These are phyloP conservation scores for Kuraishia capsulata DNA, from an alignment of 805 yeast genomes.

Conservation along the genomic window DNA sequence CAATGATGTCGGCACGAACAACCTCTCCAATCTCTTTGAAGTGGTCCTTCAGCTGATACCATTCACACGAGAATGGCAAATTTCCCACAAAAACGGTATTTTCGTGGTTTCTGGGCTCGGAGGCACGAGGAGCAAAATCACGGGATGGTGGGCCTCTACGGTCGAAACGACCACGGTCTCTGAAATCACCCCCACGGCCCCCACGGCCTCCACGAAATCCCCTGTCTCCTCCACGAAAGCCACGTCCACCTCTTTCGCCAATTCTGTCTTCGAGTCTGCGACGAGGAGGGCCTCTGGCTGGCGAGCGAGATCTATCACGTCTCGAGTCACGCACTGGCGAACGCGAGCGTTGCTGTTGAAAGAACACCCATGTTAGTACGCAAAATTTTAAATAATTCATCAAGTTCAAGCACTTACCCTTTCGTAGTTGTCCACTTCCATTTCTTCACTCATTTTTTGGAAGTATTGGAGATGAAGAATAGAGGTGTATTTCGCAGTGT, in stretches of 20 bases:
- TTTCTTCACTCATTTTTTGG: slow-evolving; percentile 43
- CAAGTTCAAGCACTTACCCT: slow-evolving; percentile 34
- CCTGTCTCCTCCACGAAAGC: no score
- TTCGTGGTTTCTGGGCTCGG: slow-evolving; percentile 38
- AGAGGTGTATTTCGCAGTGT: not conserved
- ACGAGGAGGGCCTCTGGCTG: slow-evolving; percentile 10
- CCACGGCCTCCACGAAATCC: slow-evolving; percentile 2
- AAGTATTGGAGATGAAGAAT: not conserved
- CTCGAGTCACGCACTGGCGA: slow-evolving; percentile 9
- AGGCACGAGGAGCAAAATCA: not conserved
- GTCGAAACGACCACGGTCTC: slow-evolving; percentile 22
- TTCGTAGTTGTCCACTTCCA: slow-evolving; percentile 56
- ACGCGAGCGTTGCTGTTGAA: not conserved
- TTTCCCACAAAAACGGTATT: slow-evolving; percentile 70
- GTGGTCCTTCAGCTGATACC: slow-evolving; percentile 48
- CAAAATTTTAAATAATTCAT: slow-evolving; percentile 1
- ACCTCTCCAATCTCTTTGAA: slow-evolving; percentile 58
- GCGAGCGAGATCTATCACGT: slow-evolving; percentile 21
- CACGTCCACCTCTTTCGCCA: no score
- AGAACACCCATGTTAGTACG: not conserved
- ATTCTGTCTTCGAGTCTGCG: not conserved
- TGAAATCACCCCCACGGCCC: slow-evolving; percentile 7
- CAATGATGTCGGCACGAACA: slow-evolving; percentile 75
- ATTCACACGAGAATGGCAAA: slow-evolving; percentile 54
- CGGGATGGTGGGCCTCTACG: slow-evolving; percentile 8